These are phyloP conservation scores for Neurospora pannonica DNA, from an alignment of 495 filamentous ascomycete species.

Conservation along the genomic window DNA sequence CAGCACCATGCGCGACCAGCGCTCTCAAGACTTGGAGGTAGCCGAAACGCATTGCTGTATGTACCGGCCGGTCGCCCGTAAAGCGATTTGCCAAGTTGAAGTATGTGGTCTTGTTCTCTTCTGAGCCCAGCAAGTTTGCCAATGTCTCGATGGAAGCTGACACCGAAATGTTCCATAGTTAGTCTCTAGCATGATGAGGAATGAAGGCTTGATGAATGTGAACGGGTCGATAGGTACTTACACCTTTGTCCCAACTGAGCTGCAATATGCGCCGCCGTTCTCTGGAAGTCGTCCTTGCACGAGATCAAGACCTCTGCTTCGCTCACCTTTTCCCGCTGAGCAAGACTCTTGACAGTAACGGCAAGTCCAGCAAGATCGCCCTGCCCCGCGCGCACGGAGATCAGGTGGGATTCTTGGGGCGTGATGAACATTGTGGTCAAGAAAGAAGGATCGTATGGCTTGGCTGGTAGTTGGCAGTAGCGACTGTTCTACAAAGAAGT, in stretches of 20 bases:
- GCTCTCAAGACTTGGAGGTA: constrained; percentile 14
- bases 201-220: background rate
- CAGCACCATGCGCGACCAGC: constrained; percentile 18
- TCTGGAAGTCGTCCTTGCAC: constrained; percentile 22
- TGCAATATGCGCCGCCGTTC: constrained; percentile 23
- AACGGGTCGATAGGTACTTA: background rate
- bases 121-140: constrained; percentile 8
- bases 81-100: constrained; percentile 26
- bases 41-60: constrained; percentile 22
- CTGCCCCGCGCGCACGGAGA: constrained; percentile 18
- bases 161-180: background rate
- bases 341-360: constrained; percentile 9
- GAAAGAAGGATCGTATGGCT: background rate
- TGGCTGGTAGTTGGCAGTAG: background rate
- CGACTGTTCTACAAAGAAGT: background rate
- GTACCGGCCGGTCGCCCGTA: constrained; percentile 18
- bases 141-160: constrained; percentile 19
- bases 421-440: constrained; percentile 14
- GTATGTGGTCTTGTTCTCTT: constrained; percentile 8
- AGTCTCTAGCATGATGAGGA: background rate
- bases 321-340: constrained; percentile 9
- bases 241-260: constrained; percentile 18
- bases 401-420: constrained; percentile 12
- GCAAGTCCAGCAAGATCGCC: constrained; percentile 13
- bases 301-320: constrained; percentile 15